These are phyloP conservation scores for Chenopodium album DNA, from an alignment of 148 eudicot species.

Conservation along the genomic window DNA sequence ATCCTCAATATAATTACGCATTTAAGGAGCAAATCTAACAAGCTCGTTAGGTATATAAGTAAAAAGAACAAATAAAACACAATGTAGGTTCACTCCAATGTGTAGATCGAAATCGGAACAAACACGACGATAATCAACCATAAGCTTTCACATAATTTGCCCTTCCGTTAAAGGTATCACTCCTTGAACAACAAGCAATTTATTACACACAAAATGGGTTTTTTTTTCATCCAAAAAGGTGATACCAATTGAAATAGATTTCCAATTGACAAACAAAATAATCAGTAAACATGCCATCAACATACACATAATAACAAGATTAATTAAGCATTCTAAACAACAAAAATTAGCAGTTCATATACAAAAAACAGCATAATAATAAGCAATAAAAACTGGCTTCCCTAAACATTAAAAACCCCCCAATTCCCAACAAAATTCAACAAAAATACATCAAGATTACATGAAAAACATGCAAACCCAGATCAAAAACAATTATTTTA, in stretches of 20 bases:
- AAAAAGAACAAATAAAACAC: not conserved
- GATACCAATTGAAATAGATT: not conserved
- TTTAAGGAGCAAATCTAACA: not conserved
- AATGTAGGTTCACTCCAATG: not conserved
- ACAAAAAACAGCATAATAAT: conserved; percentile 4
- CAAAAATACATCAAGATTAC: conserved; percentile 1
- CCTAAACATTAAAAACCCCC: conserved; percentile 1
- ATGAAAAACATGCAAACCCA: conserved; percentile 21
- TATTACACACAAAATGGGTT: conserved; percentile 5
- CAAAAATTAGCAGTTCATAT: conserved; percentile 2
- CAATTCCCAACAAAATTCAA: conserved; percentile 5
- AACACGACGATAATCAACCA: not conserved
- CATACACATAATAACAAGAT: not conserved
- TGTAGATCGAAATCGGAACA: not conserved
- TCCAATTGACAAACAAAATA: not conserved
- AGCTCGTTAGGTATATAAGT: not conserved
- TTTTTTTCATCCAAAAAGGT: not conserved
- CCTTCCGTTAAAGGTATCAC: not conserved
- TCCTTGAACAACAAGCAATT: not conserved
- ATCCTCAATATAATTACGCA: not conserved
- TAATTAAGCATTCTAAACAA: not conserved
- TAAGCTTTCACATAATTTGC: not conserved
- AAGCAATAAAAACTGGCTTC: conserved; percentile 11
- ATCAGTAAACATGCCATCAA: not conserved
- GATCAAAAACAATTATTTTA: conserved; percentile 11